Percentiles rank a stretch among this genome's conserved stretches.
These are phyloP conservation scores for Ilyonectria destructans DNA, from an alignment of 2,329 filamentous ascomycete genomes.

Conservation along the genomic window DNA sequence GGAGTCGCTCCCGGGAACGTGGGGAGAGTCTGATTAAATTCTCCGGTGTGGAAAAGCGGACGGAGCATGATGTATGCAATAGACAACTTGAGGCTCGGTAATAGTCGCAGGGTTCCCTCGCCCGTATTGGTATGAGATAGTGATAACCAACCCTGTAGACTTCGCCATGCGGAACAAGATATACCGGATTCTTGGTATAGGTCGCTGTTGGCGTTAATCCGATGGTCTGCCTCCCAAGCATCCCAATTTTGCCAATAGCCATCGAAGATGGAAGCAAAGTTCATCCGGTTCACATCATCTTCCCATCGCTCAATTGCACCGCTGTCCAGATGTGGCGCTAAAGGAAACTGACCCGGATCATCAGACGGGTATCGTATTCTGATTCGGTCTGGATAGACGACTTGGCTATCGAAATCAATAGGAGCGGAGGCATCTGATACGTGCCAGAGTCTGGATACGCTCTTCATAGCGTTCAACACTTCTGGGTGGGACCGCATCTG, in stretches of 20 bases:
- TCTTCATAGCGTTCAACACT: constrained; percentile 24
- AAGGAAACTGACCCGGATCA: constrained; percentile 58
- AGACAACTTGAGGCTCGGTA: constrained; percentile 79
- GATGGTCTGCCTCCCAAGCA: constrained; percentile 79
- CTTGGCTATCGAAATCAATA: constrained; percentile 22
- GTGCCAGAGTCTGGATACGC: constrained; percentile 22
- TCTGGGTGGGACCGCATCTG: constrained; percentile 20
- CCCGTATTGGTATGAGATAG: constrained; percentile 78
- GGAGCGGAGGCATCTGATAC: background rate
- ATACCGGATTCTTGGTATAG: constrained; percentile 66
- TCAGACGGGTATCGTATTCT: constrained; percentile 66
- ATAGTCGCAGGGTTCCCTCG: constrained; percentile 84
- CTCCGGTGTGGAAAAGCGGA: constrained; percentile 79
- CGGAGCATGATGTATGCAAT: constrained; percentile 84
- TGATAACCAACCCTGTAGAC: constrained; percentile 87
- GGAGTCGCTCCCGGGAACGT: constrained; percentile 77
- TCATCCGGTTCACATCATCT: constrained; percentile 71
- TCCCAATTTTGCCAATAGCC: constrained; percentile 86
- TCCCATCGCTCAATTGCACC: constrained; percentile 82
- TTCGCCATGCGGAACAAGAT: constrained; percentile 72
- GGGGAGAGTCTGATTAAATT: constrained; percentile 52
- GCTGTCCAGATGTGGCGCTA: constrained; percentile 78
- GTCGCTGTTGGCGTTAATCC: constrained; percentile 77
- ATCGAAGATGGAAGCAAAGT: constrained; percentile 78
- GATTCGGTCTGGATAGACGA: constrained; percentile 68